Conservation (phyloP, 495 filamentous ascomycete genomes). For the Thozetella sp. region DNA sequence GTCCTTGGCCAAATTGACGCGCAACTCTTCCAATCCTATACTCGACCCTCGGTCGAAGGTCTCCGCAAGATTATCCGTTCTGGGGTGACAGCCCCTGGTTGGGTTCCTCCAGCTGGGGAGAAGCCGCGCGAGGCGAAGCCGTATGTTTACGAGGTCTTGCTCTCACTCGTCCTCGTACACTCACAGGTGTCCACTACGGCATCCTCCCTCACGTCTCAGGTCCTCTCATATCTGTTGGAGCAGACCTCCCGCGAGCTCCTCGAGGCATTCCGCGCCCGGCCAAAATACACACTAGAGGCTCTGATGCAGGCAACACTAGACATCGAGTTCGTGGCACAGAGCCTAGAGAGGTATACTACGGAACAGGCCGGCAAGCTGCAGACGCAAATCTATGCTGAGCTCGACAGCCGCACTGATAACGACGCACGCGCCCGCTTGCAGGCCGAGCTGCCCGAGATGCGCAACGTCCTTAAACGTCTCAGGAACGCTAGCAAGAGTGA, state of each 20-base stretch:
- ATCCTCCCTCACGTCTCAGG: constrained; percentile 65
- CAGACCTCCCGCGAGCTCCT: constrained; percentile 72
- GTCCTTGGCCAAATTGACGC: constrained; percentile 87
- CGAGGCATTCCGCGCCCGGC: constrained; percentile 66
- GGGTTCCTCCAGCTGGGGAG: constrained; percentile 60
- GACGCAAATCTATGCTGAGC: constrained; percentile 83
- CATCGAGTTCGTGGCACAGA: constrained; percentile 95
- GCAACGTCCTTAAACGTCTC: constrained; percentile 77
- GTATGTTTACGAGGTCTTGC: constrained; percentile 85
- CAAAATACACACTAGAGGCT: constrained; percentile 70
- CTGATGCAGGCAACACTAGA: constrained; percentile 97
- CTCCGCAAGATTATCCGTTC: constrained; percentile 65
- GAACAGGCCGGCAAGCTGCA: constrained; percentile 79
- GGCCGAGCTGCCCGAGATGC: constrained; percentile 86
- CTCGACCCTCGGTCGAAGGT: constrained; percentile 64
- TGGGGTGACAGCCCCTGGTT: constrained; percentile 71
- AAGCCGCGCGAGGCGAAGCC: constrained; percentile 77
- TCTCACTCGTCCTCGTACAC: constrained; percentile 84
- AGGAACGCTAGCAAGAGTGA: constrained; percentile 82
- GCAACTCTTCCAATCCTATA: constrained; percentile 89
- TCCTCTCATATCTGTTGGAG: constrained; percentile 82
- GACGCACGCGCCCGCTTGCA: constrained; percentile 79
- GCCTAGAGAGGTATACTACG: constrained; percentile 82
- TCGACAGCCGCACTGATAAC: constrained; percentile 85
- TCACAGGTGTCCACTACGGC: constrained; percentile 87